Base-by-base conservation (phyloP, 371 early-diverging fungal genomes). In the Rhizomucor miehei region DNA sequence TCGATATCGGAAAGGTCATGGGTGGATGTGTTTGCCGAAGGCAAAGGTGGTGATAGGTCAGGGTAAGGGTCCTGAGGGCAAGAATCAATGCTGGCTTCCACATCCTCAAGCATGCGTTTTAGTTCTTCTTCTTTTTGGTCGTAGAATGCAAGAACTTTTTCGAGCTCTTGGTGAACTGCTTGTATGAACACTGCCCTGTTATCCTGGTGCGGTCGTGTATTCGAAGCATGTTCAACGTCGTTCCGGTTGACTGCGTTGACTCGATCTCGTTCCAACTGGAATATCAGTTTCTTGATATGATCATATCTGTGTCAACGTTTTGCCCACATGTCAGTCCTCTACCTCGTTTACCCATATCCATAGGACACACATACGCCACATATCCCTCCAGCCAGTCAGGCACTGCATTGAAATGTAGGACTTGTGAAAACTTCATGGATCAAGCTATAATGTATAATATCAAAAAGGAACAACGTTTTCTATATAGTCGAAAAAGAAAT, bases 371-470 rank as follows among this genome's bases (percentile, higher is more conserved):
- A 71, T 79, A 83, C 80, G 81, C 81, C 51, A 90, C 51, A 62
- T 89, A 89, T 59, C 83, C 64, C 56, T 89, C 89, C 48, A 79
- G 79, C 95, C 95, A 94, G 62, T 93, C 93, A 48, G 93, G 93
- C 37, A 89, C 90, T 39, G 90, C 83, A 66, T 94, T 94, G 60
- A 94, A 85, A 73, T 89, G 87, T 50, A 94, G 77, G 21, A 85
- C 80, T 68, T 89, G 89, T 3, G 91, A 89, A 64, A 94, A 94
- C 80, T 92, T 94, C 93, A 94, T 93, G 45, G 45, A n/a, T 17
- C 10, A 41, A 3, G 43, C 17, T n/a, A 20, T 11, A 41, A 10
- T 41, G 4, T 41, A 41, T n/a, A 41, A n/a, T n/a, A n/a, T n/a
- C n/a, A n/a, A n/a, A n/a, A n/a, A n/a, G n/a, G n/a, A n/a, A n/a